phyloP scores from a whole-genome alignment of 116 monocot genomes.

The Trichopus zeylanicus region DNA sequence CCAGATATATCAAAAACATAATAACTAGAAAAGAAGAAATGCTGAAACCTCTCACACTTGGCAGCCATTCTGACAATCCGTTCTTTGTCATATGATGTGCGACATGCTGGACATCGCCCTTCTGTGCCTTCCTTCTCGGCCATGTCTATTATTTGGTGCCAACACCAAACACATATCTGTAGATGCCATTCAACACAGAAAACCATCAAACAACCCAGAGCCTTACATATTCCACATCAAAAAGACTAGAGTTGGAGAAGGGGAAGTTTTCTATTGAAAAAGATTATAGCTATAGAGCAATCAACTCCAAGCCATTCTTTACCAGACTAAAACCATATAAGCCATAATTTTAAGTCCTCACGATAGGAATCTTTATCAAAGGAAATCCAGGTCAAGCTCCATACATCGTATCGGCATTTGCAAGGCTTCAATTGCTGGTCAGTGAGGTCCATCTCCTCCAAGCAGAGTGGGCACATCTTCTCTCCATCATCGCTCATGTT shows the following conservation, averaged over 20 bases:
- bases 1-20: no score
- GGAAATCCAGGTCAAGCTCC: neutral
- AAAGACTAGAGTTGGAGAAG: no score
- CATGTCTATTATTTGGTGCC: constrained; percentile 98
- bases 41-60: constrained; percentile 58
- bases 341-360: no score
- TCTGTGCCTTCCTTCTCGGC: constrained; percentile 80
- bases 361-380: neutral
- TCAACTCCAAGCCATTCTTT: neutral
- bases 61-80: constrained; percentile 58
- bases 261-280: no score
- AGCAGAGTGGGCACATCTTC: constrained; percentile 34
- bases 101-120: constrained; percentile 83
- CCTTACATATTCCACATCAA: no score
- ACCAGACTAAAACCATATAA: no score
- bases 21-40: no score
- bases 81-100: constrained; percentile 71
- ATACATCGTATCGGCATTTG: constrained; percentile 44
- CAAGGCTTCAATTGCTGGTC: constrained; percentile 46
- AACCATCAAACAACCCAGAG: no score
- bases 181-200: no score
- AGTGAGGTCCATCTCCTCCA: constrained; percentile 50
- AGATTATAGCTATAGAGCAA: no score
- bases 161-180: constrained; percentile 97
- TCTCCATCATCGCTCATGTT: constrained; percentile 41